These are phyloP conservation scores for Ustilago lituana DNA, from an alignment of 1,284 basidiomycete genomes.

Conservation along the genomic window DNA sequence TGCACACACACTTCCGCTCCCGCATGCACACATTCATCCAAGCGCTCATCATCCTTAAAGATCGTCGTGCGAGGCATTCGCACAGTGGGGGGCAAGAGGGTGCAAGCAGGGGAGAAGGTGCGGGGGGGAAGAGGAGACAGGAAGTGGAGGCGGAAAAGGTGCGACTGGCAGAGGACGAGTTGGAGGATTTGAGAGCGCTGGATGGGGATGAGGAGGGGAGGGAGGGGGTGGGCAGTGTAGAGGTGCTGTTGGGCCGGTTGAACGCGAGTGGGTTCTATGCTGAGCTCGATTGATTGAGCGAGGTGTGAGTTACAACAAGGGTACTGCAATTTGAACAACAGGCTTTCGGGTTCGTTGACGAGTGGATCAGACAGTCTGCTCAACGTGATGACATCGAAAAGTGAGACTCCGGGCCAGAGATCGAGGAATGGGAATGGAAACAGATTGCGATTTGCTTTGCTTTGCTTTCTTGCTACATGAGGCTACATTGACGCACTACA, in stretches of 20 bases:
- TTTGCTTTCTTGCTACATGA: too few species aligned
- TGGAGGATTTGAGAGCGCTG: conserved; percentile 29
- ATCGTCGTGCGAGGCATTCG: too few species aligned
- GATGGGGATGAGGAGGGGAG: conserved; percentile 21
- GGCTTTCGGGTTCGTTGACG: too few species aligned
- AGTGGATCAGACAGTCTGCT: too few species aligned
- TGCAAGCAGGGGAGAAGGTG: not conserved
- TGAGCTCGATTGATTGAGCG: conserved; percentile 29
- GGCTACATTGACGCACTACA: too few species aligned
- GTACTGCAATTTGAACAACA: too few species aligned
- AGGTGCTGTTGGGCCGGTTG: conserved; percentile 25
- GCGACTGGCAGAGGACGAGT: conserved; percentile 24
- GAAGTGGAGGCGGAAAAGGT: conserved; percentile 35
- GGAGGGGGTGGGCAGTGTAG: conserved; percentile 15
- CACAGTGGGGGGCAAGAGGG: too few species aligned
- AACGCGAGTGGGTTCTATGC: conserved; percentile 40
- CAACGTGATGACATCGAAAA: too few species aligned
- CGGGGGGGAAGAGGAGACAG: conserved; percentile 19
- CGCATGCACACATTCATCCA: conserved; percentile 31
- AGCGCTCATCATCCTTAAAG: conserved; percentile 29
- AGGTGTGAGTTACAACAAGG: too few species aligned
- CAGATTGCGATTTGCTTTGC: too few species aligned
- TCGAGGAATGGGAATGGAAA: too few species aligned
- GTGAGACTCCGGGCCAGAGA: too few species aligned
- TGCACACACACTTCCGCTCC: conserved; percentile 15